Base-by-base conservation (phyloP, 1,139 yeast genomes). In the Yamadazyma triangularis region DNA sequence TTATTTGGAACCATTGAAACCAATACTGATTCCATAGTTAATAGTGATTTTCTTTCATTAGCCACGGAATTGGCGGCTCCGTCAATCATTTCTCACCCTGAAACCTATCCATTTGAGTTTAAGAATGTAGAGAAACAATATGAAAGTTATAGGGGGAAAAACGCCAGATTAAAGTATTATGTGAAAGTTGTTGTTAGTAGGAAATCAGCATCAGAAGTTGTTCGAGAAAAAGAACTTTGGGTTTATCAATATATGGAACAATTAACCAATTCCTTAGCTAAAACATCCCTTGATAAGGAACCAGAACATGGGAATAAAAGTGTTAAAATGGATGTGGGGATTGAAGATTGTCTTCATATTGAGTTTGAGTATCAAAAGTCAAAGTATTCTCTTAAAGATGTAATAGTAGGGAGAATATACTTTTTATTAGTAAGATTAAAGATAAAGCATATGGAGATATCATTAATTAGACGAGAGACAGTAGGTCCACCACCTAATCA, bases 31-130 rank as follows among this genome's bases (percentile, higher is more conserved):
- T 61, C 70, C 47, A 53, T 61, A 48, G 59, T 54, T 19, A 64
- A 70, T 30, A 91, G 86, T 42, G 95, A 88, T 37, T 91, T 91
- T 50, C 61, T 91, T 24, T 82, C 95, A 15, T 58, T 88, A 50
- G 95, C 94, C 24, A 93, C 94, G 32, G 98, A 93, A 53, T 64
- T 91, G 33, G 94, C 95, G 2, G 81, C 95, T 0, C 95, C 97
- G 0, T 88, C 93, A 2, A 94, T 84, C 40, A 58, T 91, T 40
- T 71, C 79, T 21, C 95, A 84, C 49, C 82, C 95, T 2, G 96
- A 88, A 49, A 81, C 88, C 24, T 87, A 76, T 47, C 79, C 79
- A 4, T 91, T 93, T 54, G 89, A 79, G 50, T 91, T 91, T 59
- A 84, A 85, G 43, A 91, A 91, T 52, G 94, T 91, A 23, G 96